These are phyloP conservation scores for Huntiella abstrusa DNA, from an alignment of 2,329 filamentous ascomycete species.

Conservation along the genomic window DNA sequence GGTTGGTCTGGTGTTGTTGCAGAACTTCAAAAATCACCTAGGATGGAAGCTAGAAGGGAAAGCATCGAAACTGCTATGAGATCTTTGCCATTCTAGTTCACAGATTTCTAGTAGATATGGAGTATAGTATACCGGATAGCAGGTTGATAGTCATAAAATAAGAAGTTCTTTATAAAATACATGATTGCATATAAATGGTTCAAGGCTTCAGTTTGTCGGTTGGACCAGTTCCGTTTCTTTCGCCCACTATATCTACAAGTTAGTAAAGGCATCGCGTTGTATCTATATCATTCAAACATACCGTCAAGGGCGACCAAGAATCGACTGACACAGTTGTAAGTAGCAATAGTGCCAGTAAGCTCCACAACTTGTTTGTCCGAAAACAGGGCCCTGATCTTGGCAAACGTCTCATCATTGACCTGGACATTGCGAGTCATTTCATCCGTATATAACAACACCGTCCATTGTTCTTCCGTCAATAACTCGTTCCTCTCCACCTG, in stretches of 20 bases:
- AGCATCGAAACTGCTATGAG: slow-evolving; percentile 36
- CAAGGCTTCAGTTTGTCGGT: slow-evolving; percentile 17
- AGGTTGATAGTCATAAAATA: neutral
- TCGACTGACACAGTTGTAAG: slow-evolving; percentile 71
- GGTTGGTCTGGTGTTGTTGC: slow-evolving; percentile 46
- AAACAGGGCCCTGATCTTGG: slow-evolving; percentile 39
- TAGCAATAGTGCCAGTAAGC: slow-evolving; percentile 56
- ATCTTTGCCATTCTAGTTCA: neutral
- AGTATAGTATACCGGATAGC: neutral
- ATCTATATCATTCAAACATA: slow-evolving; percentile 20
- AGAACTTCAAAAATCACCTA: slow-evolving; percentile 41
- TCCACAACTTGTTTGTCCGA: slow-evolving; percentile 59
- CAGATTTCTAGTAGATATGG: neutral
- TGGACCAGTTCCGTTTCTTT: slow-evolving; percentile 34
- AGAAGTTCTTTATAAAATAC: neutral
- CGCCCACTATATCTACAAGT: slow-evolving; percentile 28
- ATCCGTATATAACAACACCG: slow-evolving; percentile 55
- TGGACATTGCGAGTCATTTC: slow-evolving; percentile 63
- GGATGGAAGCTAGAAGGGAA: slow-evolving; percentile 34
- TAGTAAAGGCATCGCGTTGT: slow-evolving; percentile 12
- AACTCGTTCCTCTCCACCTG: slow-evolving; percentile 17
- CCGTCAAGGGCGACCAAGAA: slow-evolving; percentile 69
- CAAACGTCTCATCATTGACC: slow-evolving; percentile 52
- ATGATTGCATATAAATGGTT: no score
- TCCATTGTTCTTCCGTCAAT: slow-evolving; percentile 43